Evolutionary conservation across 208 protist species (phyloP), one percentile per base, ranked within the genome.

Genomic region (Trypanosomatidae sp.): DNA sequence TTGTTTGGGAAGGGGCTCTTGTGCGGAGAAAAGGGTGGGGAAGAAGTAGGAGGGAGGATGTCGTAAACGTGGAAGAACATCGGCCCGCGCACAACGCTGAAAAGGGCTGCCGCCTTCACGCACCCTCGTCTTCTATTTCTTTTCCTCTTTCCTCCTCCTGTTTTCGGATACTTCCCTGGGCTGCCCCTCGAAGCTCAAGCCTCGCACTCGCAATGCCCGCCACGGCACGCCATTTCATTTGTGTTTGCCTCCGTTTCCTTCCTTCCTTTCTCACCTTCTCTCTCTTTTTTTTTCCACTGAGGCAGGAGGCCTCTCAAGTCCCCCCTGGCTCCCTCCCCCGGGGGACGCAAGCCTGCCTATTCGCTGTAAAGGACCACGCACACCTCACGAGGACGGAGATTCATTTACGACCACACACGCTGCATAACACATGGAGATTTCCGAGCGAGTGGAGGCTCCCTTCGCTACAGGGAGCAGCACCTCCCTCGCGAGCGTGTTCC

Each of bases 401-500:
- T 0, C 15, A 19, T 36, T 39, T 7, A 28, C 47, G n/a, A 10
- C 17, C 46, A 28, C 46, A 28, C 6, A 0, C 46, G 19, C 28
- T 53, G 12, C 64, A 22, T 28, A n/a, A 15, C 8, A 12, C 13
- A 41, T 19, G 25, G 15, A 33, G 1, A 22, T 33, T 8, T 12
- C 30, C 3, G 9, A 39, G 36, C 15, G 46, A 50, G 43, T 56
- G 22, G 46, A 69, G 2, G 49, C 3, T 19, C 15, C 43, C 9
- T 28, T 69, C 8, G 30, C 19, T 9, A 3, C 49, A 13, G n/a
- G 17, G 7, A 43, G 30, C 8, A 69, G 69, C 22, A 84, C 71
- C 73, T 56, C 74, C 2, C 17, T 87, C 33, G 46, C 77, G 19
- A 67, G 70, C 2, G 22, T 90, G 22, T 47, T 89, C 17, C 74